phyloP scores from a whole-genome alignment of 1,284 basidiomycete genomes.

The Austroboletus niveus region DNA sequence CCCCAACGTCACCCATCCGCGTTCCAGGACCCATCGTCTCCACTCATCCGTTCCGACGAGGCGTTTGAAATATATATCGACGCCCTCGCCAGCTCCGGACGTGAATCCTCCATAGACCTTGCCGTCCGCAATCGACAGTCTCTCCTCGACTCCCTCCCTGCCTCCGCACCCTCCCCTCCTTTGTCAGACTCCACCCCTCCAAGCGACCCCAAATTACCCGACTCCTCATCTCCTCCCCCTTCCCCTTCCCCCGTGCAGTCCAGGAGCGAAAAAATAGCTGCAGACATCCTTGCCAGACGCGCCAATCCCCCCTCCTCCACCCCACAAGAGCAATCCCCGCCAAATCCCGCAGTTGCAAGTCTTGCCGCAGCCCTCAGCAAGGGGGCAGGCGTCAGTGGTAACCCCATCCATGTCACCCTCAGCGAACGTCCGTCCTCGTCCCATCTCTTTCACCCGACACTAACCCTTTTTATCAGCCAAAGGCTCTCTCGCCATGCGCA shows the following conservation, averaged over 20 bases:
- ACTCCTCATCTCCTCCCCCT: conserved; percentile 16
- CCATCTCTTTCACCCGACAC: neutral
- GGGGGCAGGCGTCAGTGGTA: conserved; percentile 45
- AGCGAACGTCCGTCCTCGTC: conserved; percentile 62
- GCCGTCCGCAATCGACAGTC: conserved; percentile 68
- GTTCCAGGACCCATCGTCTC: conserved; percentile 59
- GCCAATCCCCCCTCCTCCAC: conserved; percentile 18
- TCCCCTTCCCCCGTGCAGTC: conserved; percentile 21
- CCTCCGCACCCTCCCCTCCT: conserved; percentile 18
- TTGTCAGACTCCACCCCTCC: conserved; percentile 12
- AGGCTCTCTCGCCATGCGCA: conserved; percentile 60
- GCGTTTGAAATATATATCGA: conserved; percentile 73
- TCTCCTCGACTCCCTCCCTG: conserved; percentile 44
- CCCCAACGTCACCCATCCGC: neutral
- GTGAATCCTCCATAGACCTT: conserved; percentile 54
- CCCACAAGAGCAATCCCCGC: conserved; percentile 16
- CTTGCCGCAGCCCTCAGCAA: conserved; percentile 40
- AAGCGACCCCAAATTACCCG: conserved; percentile 8
- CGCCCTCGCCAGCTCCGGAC: conserved; percentile 60
- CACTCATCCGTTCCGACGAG: conserved; percentile 61
- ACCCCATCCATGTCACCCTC: conserved; percentile 77
- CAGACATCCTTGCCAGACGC: conserved; percentile 49
- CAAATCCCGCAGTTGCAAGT: conserved; percentile 41
- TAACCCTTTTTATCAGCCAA: conserved; percentile 45
- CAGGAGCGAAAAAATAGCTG: conserved; percentile 54